phyloP scores from a whole-genome alignment of 2,329 filamentous ascomycete genomes.

The Harringtonia aguacate region DNA sequence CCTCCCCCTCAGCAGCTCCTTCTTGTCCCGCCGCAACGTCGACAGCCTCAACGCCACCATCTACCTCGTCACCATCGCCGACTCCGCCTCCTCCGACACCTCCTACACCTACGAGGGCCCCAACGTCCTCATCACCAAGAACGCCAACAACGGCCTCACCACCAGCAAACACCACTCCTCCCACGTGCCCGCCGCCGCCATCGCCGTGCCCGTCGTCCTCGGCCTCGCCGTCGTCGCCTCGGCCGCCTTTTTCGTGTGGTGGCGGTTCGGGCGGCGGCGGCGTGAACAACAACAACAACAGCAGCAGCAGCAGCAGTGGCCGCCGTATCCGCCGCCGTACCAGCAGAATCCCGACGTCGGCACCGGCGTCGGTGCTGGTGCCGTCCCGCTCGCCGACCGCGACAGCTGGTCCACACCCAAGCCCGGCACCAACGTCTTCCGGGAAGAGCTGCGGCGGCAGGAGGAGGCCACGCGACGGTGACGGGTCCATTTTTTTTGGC shows the following conservation, averaged over 20 bases:
- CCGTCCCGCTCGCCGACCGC: constrained; percentile 20
- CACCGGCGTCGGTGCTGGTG: constrained; percentile 1
- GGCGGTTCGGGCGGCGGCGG: constrained; percentile 15
- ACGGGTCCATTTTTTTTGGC: too few species aligned
- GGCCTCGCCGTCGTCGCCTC: constrained; percentile 13
- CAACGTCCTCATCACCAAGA: constrained; percentile 14
- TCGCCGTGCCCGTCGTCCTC: constrained; percentile 20
- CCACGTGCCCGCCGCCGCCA: constrained; percentile 11
- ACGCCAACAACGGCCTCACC: constrained; percentile 13
- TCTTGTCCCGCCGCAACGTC: constrained; percentile 9
- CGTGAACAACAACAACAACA: constrained; percentile 13
- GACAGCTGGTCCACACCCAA: constrained; percentile 19
- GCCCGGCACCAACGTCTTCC: constrained; percentile 21
- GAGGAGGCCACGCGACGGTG: too few species aligned
- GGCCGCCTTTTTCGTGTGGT: constrained; percentile 14
- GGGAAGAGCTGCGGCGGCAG: constrained; percentile 25
- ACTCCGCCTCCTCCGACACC: constrained; percentile 10
- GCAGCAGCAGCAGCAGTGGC: constrained; percentile 13
- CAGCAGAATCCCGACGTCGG: too few species aligned
- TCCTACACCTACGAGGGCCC: constrained; percentile 13
- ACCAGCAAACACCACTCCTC: constrained; percentile 6
- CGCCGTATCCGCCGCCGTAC: background rate
- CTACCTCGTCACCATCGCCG: constrained; percentile 12
- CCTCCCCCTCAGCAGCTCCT: constrained; percentile 15
- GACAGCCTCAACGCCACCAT: constrained; percentile 12